These are phyloP conservation scores for Earliella scabrosa DNA, from an alignment of 1,284 basidiomycete genomes.

Conservation along the genomic window DNA sequence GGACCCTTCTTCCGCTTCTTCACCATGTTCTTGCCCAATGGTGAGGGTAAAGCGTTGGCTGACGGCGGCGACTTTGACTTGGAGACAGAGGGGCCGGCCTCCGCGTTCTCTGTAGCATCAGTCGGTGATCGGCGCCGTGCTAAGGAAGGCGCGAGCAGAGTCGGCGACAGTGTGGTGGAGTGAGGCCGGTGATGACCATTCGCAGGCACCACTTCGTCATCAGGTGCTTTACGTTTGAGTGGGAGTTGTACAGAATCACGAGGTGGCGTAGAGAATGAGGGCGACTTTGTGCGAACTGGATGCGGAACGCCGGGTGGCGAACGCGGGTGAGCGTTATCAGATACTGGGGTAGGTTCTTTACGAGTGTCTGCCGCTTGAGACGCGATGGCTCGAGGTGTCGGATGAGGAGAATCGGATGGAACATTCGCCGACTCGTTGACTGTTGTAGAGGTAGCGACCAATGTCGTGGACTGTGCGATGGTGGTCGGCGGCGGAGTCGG, in stretches of 20 bases:
- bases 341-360: too few relatives aligned
- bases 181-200: background rate
- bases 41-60: slow-evolving; percentile 11
- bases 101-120: background rate
- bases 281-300: background rate
- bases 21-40: slow-evolving; percentile 3
- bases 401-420: too few relatives aligned
- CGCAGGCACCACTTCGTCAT: background rate
- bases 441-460: too few relatives aligned
- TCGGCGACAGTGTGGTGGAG: background rate
- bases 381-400: too few relatives aligned
- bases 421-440: too few relatives aligned
- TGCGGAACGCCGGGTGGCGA: background rate
- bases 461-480: too few relatives aligned
- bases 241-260: background rate
- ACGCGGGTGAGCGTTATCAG: background rate
- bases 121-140: slow-evolving; percentile 1
- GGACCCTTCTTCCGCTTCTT: slow-evolving; percentile 12
- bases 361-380: too few relatives aligned
- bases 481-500: too few relatives aligned
- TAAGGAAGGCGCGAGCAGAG: slow-evolving; percentile 6
- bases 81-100: background rate
- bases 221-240: slow-evolving; percentile 5
- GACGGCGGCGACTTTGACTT: background rate
- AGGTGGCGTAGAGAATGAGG: background rate